Evolutionary conservation across 441 rosid species (phyloP).

Genomic region (Flueggea neowawraea): DNA sequence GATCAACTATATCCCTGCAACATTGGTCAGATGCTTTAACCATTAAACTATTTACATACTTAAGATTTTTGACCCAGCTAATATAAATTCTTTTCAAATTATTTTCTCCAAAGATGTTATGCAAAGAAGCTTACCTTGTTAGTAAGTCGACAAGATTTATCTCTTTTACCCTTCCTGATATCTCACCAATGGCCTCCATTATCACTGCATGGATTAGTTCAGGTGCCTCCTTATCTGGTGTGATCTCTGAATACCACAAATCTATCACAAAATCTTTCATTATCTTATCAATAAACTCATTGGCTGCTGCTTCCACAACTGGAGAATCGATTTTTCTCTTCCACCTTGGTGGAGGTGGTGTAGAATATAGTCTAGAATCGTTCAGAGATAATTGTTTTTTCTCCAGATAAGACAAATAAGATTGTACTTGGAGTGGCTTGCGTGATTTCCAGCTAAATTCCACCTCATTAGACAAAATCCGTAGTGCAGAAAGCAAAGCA

Average conservation of each 20-base stretch:
- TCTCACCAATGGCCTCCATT: slow-evolving; percentile 92
- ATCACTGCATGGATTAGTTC: slow-evolving; percentile 79
- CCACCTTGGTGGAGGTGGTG: slow-evolving; percentile 62
- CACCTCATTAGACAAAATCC: slow-evolving; percentile 59
- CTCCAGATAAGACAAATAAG: slow-evolving; percentile 53
- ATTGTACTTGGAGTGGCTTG: slow-evolving; percentile 15
- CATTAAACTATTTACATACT: neutral
- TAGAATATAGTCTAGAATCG: slow-evolving; percentile 66
- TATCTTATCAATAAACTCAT: slow-evolving; percentile 71
- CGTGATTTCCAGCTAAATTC: slow-evolving; percentile 74
- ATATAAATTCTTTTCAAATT: neutral
- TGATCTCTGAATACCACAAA: slow-evolving; percentile 92
- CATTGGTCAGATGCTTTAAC: slow-evolving; percentile 18
- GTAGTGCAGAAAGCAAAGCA: slow-evolving; percentile 42
- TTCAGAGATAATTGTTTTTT: slow-evolving; percentile 75
- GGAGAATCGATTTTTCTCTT: slow-evolving; percentile 89
- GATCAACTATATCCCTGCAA: slow-evolving; percentile 93
- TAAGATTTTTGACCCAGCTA: neutral
- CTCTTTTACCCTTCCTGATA: slow-evolving; percentile 77
- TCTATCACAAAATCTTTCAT: slow-evolving; percentile 83
- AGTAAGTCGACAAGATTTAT: slow-evolving; percentile 85
- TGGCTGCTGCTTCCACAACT: slow-evolving; percentile 74
- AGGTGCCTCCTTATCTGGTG: slow-evolving; percentile 93
- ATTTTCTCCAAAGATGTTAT: neutral
- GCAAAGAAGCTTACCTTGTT: slow-evolving; percentile 49